phyloP scores from a whole-genome alignment of 106 monocot genomes.

The Apostasia shenzhenica region DNA sequence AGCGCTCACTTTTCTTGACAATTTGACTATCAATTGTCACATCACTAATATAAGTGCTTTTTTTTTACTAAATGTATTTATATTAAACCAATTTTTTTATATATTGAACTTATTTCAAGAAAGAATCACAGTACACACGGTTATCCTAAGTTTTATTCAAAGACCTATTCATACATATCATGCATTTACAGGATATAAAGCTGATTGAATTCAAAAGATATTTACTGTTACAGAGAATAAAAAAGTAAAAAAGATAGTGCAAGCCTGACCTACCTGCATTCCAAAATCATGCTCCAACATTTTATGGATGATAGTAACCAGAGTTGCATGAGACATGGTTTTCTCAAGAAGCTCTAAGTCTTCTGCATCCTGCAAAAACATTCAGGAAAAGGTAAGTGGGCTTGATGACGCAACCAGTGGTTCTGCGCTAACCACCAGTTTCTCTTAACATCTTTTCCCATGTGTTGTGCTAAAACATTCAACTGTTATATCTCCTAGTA shows the following conservation, averaged over 20 bases:
- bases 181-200: background rate
- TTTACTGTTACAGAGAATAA: background rate
- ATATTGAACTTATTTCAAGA: no score
- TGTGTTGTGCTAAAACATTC: background rate
- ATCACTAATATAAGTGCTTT: no score
- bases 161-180: background rate
- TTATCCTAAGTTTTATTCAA: background rate
- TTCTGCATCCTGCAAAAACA: background rate
- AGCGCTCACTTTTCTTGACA: no score
- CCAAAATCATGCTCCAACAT: slow-evolving; percentile 4
- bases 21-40: no score
- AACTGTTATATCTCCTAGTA: background rate
- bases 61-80: no score
- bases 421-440: background rate
- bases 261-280: background rate
- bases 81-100: no score
- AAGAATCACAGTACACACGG: background rate
- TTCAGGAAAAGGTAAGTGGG: background rate
- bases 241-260: background rate
- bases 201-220: background rate
- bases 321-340: background rate
- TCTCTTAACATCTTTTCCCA: background rate
- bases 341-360: background rate
- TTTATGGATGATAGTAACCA: background rate
- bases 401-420: background rate